A percentile compares a stretch with the other conserved stretches of the same genome.
Evolutionary conservation across 2,329 filamentous ascomycete genomes (phyloP).

Genomic region (Thermoascus crustaceus): DNA sequence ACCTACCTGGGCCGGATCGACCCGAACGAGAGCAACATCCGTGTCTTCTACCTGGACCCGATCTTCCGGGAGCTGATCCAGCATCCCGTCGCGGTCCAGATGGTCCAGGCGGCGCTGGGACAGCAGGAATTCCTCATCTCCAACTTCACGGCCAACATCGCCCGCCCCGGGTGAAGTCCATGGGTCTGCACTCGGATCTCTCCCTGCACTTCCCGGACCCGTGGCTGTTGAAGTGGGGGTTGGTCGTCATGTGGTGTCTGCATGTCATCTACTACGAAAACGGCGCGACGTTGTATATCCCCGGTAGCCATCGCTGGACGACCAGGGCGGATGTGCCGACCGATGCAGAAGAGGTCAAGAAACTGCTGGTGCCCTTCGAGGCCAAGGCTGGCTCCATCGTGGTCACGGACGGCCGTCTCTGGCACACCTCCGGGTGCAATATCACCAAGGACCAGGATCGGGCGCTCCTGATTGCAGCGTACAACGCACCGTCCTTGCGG

Average conservation of each 20-base stretch:
- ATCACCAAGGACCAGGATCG: constrained; percentile 23
- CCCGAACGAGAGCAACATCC: constrained; percentile 21
- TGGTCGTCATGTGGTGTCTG: constrained; percentile 26
- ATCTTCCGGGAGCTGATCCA: constrained; percentile 21
- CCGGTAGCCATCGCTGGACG: constrained; percentile 2
- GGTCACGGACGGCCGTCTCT: constrained; percentile 26
- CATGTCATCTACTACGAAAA: constrained; percentile 23
- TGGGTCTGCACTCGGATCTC: constrained; percentile 28
- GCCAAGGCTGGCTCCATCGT: constrained; percentile 25
- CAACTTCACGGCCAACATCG: constrained; percentile 32
- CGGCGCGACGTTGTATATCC: constrained; percentile 14
- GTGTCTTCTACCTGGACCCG: constrained; percentile 23
- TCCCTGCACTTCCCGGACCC: constrained; percentile 26
- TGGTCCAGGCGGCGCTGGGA: constrained; percentile 22
- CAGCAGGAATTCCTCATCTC: constrained; percentile 22
- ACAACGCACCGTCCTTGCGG: constrained; percentile 21
- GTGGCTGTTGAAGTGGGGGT: constrained; percentile 17
- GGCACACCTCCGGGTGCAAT: constrained; percentile 28
- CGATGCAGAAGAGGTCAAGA: constrained; percentile 13
- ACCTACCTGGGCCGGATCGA: constrained; percentile 19
- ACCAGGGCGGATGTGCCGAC: neutral
- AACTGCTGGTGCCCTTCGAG: constrained; percentile 23
- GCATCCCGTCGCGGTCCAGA: constrained; percentile 19
- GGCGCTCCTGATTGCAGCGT: constrained; percentile 26
- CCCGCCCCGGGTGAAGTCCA: constrained; percentile 22